Evolutionary conservation across 1,284 basidiomycete genomes (phyloP), one percentile per base, ranked within the genome.

Genomic region (Thelephora terrestris): DNA sequence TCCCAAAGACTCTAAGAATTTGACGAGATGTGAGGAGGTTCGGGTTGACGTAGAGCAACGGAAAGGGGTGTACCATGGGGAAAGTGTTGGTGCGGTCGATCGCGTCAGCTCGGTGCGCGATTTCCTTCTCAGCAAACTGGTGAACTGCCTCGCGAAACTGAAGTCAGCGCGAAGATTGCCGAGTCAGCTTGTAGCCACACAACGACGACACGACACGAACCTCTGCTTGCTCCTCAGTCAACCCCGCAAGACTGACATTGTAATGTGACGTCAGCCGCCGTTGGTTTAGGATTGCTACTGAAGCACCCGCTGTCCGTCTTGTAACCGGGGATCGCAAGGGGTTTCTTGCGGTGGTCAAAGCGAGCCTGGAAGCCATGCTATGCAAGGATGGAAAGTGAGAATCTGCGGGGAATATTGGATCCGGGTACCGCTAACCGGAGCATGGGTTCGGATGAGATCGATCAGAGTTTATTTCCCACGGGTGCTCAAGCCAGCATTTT

Each of bases 61-160:
- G 43, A 46, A 39, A 44, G 29, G 21, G 17, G 66, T 78, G 53
- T 59, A 91, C 89, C 51, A 69, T 59, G 17, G 90, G 90, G 56
- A 85, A 87, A 50, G 73, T 81, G 66, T 92, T 92, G 45, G 74
- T 81, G 63, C 74, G 81, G 70, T 95, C 92, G 45, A 92, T 84
- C 57, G 91, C 81, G 44, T 76, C 83, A 4, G 91, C 91, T 52
- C 85, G 69, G 6, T 89, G 91, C 1, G 86, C 85, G 46, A 95
- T 71, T 62, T 91, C 87, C 55, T 75, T 76, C 67, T 85, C 69
- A 20, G 89, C 84, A 58, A 94, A 95, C 46, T 83, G 78, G 21
- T 70, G 65, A 1, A 94, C 80, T 1, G 82, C 85, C 61, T 81
- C 78, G 51, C 87, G 71, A 62, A 95, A 92, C 91, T 94, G 21